phyloP scores from a whole-genome alignment of 768 basidiomycete genomes.

The Russula brevipes region DNA sequence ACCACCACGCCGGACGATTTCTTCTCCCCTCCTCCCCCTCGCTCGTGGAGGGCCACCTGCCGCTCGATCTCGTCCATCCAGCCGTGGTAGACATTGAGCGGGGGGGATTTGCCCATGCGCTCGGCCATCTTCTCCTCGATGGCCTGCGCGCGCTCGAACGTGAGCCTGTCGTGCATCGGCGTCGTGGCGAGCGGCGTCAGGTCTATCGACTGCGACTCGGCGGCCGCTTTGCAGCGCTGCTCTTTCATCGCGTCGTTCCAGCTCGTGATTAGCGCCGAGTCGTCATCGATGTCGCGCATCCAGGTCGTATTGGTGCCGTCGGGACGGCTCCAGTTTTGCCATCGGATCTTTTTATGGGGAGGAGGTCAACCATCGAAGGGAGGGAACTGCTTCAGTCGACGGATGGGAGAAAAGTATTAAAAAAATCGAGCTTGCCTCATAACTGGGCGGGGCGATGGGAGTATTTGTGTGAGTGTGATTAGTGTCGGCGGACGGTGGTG shows the following conservation, averaged over 20 bases:
- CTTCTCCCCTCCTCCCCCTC: neutral
- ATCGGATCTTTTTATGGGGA: slow-evolving; percentile 17
- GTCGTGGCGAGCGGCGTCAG: slow-evolving; percentile 9
- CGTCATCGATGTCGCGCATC: slow-evolving; percentile 10
- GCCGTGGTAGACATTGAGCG: neutral
- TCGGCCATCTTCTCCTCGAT: slow-evolving; percentile 16
- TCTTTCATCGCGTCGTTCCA: slow-evolving; percentile 12
- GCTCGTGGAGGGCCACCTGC: neutral
- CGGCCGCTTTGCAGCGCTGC: slow-evolving; percentile 5
- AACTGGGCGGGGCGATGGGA: neutral
- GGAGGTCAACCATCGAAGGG: neutral
- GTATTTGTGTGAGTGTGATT: neutral
- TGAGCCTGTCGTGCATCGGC: slow-evolving; percentile 19
- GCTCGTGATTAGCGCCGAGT: slow-evolving; percentile 1
- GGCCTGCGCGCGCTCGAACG: slow-evolving; percentile 21
- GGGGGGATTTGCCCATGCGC: neutral
- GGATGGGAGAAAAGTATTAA: neutral
- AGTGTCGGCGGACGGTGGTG: neutral
- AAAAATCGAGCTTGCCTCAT: slow-evolving; percentile 16
- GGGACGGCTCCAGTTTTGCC: slow-evolving; percentile 21
- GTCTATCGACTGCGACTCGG: slow-evolving; percentile 15
- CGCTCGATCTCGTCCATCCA: slow-evolving; percentile 13
- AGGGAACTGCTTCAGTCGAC: neutral
- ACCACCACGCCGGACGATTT: too few species aligned
- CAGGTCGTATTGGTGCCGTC: slow-evolving; percentile 25